phyloP scores from a whole-genome alignment of 2,329 filamentous ascomycete genomes.

The Epichloe sylvatica region DNA sequence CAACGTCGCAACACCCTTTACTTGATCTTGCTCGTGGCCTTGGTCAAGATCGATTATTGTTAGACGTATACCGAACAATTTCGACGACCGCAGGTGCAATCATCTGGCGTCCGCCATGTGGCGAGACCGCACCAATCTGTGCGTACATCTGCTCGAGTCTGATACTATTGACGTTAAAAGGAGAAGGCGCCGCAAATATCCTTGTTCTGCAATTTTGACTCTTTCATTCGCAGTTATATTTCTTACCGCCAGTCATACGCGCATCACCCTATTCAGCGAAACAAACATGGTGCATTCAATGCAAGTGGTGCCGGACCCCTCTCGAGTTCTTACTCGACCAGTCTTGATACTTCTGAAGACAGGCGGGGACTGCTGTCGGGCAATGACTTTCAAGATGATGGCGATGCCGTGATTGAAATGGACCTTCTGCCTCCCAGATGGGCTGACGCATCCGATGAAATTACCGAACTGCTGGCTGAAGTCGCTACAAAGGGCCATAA shows the following conservation, averaged over 20 bases:
- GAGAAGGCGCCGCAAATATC: background rate
- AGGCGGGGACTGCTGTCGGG: constrained; percentile 71
- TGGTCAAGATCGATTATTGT: background rate
- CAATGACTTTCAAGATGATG: constrained; percentile 67
- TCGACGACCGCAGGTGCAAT: constrained; percentile 15
- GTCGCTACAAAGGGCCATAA: constrained; percentile 72
- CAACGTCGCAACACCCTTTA: background rate
- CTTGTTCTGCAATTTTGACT: background rate
- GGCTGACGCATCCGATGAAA: constrained; percentile 90
- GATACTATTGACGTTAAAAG: background rate
- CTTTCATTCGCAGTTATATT: constrained; percentile 57
- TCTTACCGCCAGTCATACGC: constrained; percentile 98
- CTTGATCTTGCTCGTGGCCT: background rate
- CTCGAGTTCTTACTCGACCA: constrained; percentile 42
- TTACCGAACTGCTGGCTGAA: constrained; percentile 65
- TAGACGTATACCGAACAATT: background rate
- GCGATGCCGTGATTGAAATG: constrained; percentile 96
- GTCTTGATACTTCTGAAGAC: constrained; percentile 33
- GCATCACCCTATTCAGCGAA: constrained; percentile 82
- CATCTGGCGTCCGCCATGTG: constrained; percentile 62
- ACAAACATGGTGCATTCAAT: constrained; percentile 42
- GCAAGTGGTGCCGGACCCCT: constrained; percentile 40
- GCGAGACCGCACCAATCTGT: constrained; percentile 99
- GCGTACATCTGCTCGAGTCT: constrained; percentile 22
- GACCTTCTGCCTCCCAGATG: constrained; percentile 87